phyloP scores from a whole-genome alignment of 768 basidiomycete genomes.

The Hypholoma fasciculare region DNA sequence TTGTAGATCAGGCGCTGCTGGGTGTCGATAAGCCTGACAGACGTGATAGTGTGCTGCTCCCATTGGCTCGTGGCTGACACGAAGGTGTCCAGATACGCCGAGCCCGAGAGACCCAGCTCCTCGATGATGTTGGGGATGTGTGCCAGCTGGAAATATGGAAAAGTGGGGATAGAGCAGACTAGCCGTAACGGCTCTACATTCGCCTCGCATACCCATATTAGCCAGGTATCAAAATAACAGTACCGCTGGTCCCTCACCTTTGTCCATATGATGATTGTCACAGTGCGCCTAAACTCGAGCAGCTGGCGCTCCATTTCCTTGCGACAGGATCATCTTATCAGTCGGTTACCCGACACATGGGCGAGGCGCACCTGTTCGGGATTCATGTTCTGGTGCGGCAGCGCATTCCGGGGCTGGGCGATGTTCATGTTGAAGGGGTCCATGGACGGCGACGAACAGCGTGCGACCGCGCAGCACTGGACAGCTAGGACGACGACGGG shows the following conservation, averaged over 20 bases:
- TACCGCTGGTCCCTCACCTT: slow-evolving; percentile 38
- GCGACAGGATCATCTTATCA: slow-evolving; percentile 7
- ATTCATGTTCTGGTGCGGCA: not conserved
- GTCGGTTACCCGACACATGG: slow-evolving; percentile 1
- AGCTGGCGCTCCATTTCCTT: slow-evolving; percentile 42
- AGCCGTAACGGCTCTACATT: slow-evolving; percentile 57
- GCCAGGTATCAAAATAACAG: slow-evolving; percentile 1
- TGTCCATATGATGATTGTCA: slow-evolving; percentile 73
- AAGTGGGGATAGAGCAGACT: slow-evolving; percentile 57
- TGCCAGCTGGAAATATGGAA: slow-evolving; percentile 64
- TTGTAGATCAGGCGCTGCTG: slow-evolving; percentile 67
- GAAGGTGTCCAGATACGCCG: slow-evolving; percentile 63
- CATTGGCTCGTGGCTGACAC: slow-evolving; percentile 55
- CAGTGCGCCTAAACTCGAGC: slow-evolving; percentile 49
- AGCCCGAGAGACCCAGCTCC: slow-evolving; percentile 51
- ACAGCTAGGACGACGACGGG: not conserved
- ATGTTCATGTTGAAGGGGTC: slow-evolving; percentile 10
- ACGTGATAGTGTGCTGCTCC: slow-evolving; percentile 65
- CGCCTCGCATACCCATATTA: slow-evolving; percentile 33
- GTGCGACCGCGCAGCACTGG: not conserved
- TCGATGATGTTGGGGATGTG: slow-evolving; percentile 49
- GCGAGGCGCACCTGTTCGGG: slow-evolving; percentile 7
- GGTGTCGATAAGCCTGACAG: slow-evolving; percentile 57
- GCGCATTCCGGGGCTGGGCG: not conserved
- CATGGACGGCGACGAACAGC: slow-evolving; percentile 19